Base-by-base conservation (phyloP, 495 filamentous ascomycete genomes). In the Aspergillus steynii region DNA sequence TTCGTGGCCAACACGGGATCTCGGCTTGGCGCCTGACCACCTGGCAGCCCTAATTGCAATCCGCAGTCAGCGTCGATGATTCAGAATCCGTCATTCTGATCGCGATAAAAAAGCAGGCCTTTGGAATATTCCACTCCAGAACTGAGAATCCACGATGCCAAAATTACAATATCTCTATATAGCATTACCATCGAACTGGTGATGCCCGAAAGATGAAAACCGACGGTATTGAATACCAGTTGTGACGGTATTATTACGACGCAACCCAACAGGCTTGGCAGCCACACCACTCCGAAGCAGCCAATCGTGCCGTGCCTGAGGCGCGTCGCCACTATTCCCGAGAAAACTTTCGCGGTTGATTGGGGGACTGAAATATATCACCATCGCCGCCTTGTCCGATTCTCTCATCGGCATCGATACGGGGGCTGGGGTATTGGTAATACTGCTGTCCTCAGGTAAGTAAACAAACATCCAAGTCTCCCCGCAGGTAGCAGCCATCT, bases 251-350 rank as follows among this genome's bases (percentile, higher is more conserved):
- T 26, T 27, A 12, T 29, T 29, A 2, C 46, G 29, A 25, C 1
- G 53, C n/a, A 37, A 37, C 14, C 29, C 29, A 6, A 42, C 2
- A 9, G 34, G 12, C 53, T 55, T 55, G 53, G 53, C 53, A 15
- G 53, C 45, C 20, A 27, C 49, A 62, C 53, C 53, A 67, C 65
- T 4, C 10, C 1, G 20, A 37, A 9, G 31, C 25, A 15, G n/a
- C 65, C 65, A 67, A 66, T 61, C n/a, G 32, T 20, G 20, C 20
- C 20, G 20, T 20, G 20, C 20, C 20, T 20, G 20, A 20, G 20
- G 20, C 20, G 20, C 20, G 20, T 20, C 20, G 20, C 20, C 20
- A 20, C 20, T 20, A 20, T 20, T 20, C 20, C 20, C 20, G 20
- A 20, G 20, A 20, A 20, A 20, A 20, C 20, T 20, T 20, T 20